Base-by-base conservation (phyloP, 169 alveolate species). In the Plasmodium malariae region DNA sequence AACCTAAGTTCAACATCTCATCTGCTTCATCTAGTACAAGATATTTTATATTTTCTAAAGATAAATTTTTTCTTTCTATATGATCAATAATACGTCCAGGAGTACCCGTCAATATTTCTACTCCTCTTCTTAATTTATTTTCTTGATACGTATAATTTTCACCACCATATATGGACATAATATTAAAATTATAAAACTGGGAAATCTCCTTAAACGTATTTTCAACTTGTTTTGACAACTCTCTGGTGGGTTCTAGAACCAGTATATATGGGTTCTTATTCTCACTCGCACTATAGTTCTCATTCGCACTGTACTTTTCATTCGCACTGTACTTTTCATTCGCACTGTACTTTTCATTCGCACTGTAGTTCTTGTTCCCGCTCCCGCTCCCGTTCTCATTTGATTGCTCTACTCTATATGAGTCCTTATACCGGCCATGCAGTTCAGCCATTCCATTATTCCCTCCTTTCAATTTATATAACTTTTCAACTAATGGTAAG, bases 21-120 rank as follows among this genome's bases (percentile, higher is more conserved):
- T 99, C 99, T 11, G 99, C 99, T 88, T 99, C 99, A 94, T 99
- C 99, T 37, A 99, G 92, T 9, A 99, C 98, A 51, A 97, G 63
- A 76, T 90, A 71, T 34, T 89, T 91, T 28, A 93, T 80, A 70
- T 94, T 89, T 74, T 94, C 92, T 26, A 96, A 94, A 83, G 98
- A 98, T 34, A 98, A 96, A 70, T 96, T 89, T 37, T 99, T 96
- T 87, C 94, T 96, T 78, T 95, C 95, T 51, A 98, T 88, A 88
- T 97, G 98, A 92, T 99, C 99, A 3, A 98, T 85, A 45, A 99
- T 89, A 70, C 99, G 96, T 11, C 99, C 99, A 11, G 99, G 99
- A 24, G 99, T 99, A 21, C 98, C 99, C 6, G 98, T 95, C 40
- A 98, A 87, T 12, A 98, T 90, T 87, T 98, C 98, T 19, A 99